Evolutionary conservation across 805 yeast genomes (phyloP).

Genomic region (Yarrowia porcina): DNA sequence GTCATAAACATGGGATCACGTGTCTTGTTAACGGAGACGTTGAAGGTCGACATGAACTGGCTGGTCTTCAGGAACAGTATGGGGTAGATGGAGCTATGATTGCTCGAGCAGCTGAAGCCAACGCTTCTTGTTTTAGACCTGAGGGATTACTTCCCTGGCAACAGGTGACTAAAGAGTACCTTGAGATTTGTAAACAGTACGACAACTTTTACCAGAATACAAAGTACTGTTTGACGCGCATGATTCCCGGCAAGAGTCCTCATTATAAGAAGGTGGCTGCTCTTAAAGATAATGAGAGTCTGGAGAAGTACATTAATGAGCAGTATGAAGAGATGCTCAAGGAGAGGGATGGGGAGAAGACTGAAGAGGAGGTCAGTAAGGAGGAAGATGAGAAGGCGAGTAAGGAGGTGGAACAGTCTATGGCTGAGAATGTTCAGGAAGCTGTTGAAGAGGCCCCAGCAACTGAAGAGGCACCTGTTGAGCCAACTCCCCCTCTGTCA

Average conservation of each 20-base stretch:
- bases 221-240: constrained; percentile 74
- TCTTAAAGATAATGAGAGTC: constrained; percentile 44
- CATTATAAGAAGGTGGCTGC: constrained; percentile 56
- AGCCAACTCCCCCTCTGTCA: not conserved
- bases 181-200: constrained; percentile 50
- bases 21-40: constrained; percentile 83
- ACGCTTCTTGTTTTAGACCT: constrained; percentile 67
- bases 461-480: not conserved
- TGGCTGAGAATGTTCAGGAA: not conserved
- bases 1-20: constrained; percentile 60
- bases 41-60: constrained; percentile 51
- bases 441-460: not conserved
- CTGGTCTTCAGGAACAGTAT: constrained; percentile 49
- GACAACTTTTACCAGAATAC: constrained; percentile 69
- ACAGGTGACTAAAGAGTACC: constrained; percentile 52
- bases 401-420: not conserved
- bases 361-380: not conserved
- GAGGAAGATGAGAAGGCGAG: constrained; percentile 11
- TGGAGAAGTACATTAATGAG: constrained; percentile 1
- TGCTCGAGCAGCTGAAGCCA: constrained; percentile 84
- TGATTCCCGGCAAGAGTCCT: constrained; percentile 71
- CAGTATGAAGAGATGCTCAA: not conserved
- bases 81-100: constrained; percentile 83
- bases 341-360: not conserved
- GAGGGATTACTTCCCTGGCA: constrained; percentile 52